Percentiles rank a stretch among this genome's conserved stretches.
Evolutionary conservation across 1,284 basidiomycete species (phyloP).

Genomic region (Austroboletus niveus): DNA sequence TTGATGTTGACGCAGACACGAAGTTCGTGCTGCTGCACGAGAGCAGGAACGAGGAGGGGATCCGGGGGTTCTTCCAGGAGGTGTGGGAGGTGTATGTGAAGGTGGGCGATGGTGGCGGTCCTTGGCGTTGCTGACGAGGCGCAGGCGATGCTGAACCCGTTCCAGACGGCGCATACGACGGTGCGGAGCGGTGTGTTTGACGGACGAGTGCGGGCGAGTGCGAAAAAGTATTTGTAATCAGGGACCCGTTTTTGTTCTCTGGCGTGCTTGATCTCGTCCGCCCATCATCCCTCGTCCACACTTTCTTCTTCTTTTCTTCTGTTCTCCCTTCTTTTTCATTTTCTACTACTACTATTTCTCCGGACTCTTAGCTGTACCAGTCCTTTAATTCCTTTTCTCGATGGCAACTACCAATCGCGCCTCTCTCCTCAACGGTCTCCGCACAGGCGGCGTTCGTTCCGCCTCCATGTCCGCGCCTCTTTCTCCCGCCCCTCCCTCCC

Average conservation of each 20-base stretch:
- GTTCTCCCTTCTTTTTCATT: conserved; percentile 12
- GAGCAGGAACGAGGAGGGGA: conserved; percentile 93
- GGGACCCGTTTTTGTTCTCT: conserved; percentile 25
- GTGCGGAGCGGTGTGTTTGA: conserved; percentile 85
- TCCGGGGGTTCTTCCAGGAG: conserved; percentile 85
- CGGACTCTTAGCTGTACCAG: conserved; percentile 31
- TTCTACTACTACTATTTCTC: conserved; percentile 20
- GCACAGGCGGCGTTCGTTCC: conserved; percentile 81
- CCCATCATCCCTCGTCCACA: not conserved
- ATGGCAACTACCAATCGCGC: conserved; percentile 64
- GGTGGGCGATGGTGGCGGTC: conserved; percentile 44
- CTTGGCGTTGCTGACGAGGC: conserved; percentile 1
- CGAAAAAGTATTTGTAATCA: conserved; percentile 70
- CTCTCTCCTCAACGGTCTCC: conserved; percentile 79
- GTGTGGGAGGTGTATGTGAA: conserved; percentile 96
- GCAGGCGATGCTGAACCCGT: conserved; percentile 88
- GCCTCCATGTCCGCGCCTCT: conserved; percentile 60
- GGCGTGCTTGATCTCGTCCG: conserved; percentile 12
- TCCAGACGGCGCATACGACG: conserved; percentile 83
- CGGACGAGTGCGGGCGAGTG: conserved; percentile 77
- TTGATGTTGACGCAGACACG: conserved; percentile 57
- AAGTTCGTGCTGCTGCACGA: conserved; percentile 93
- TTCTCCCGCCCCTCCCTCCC: conserved; percentile 60
- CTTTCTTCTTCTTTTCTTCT: not conserved
- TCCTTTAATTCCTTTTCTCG: conserved; percentile 38